Conservation (phyloP, 192 early-diverging fungal species). For the Linnemannia hyalina region DNA sequence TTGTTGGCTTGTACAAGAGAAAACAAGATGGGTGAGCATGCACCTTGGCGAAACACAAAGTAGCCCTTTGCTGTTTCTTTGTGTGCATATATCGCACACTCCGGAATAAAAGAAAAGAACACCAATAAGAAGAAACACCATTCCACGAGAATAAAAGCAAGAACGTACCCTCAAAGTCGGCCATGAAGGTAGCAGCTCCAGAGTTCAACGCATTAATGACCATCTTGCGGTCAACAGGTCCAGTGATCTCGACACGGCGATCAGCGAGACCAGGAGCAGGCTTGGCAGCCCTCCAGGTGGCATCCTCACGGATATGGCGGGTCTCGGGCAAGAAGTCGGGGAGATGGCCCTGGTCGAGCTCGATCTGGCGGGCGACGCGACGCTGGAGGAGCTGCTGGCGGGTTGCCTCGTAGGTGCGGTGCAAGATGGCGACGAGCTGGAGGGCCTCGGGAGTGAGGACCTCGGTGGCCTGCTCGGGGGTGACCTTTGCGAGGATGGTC, state of each 20-base stretch:
- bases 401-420: conserved; percentile 89
- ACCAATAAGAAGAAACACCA: background rate
- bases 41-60: background rate
- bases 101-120: too few relatives aligned
- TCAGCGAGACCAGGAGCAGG: conserved; percentile 93
- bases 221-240: conserved; percentile 99
- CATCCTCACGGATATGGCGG: conserved; percentile 88
- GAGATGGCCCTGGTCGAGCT: conserved; percentile 83
- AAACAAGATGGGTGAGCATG: background rate
- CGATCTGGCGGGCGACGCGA: conserved; percentile 83
- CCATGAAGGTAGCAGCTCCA: conserved; percentile 95
- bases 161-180: conserved; percentile 86
- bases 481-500: conserved; percentile 75
- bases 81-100: too few relatives aligned
- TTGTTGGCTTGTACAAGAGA: background rate
- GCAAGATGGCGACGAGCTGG: conserved; percentile 88
- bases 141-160: background rate
- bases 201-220: conserved; percentile 99
- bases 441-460: conserved; percentile 90
- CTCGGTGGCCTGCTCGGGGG: conserved; percentile 67
- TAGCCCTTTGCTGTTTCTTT: background rate
- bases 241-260: conserved; percentile 97
- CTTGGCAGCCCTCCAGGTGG: conserved; percentile 88
- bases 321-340: conserved; percentile 96
- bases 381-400: conserved; percentile 85